These are phyloP conservation scores for Gossypium sturtianum DNA, from an alignment of 345 rosid species.

Conservation along the genomic window DNA sequence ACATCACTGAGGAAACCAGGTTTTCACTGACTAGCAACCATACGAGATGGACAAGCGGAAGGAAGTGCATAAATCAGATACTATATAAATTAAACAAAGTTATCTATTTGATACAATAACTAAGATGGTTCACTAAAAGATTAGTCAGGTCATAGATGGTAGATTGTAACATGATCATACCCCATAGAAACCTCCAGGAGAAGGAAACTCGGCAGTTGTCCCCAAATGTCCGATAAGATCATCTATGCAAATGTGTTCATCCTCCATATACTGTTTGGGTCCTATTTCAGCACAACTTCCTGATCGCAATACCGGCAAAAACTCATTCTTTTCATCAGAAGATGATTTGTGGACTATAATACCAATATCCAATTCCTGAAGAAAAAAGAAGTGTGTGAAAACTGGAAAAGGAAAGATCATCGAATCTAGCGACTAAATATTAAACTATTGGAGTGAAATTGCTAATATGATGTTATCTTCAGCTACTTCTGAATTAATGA, in stretches of 20 bases:
- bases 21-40: not conserved
- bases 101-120: not conserved
- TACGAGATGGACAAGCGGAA: not conserved
- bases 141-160: not conserved
- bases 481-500: not conserved
- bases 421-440: not conserved
- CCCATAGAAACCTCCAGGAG: slow-evolving; percentile 93
- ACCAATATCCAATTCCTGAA: slow-evolving; percentile 62
- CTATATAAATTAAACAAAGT: not conserved
- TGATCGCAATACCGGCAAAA: slow-evolving; percentile 61
- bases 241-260: slow-evolving; percentile 85
- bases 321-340: slow-evolving; percentile 45
- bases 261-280: slow-evolving; percentile 87
- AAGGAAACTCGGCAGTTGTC: slow-evolving; percentile 34
- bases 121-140: not conserved
- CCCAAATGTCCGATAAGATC: slow-evolving; percentile 64
- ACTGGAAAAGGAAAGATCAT: not conserved
- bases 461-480: not conserved
- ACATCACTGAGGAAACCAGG: not conserved
- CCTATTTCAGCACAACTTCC: slow-evolving; percentile 96
- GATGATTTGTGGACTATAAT: slow-evolving; percentile 40
- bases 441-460: not conserved
- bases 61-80: not conserved
- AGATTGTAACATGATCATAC: slow-evolving; percentile 35
- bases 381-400: slow-evolving; percentile 4